Evolutionary conservation across 805 yeast genomes (phyloP), one percentile per base, ranked within the genome.

Genomic region (Trichomonascus vanleenenianus): DNA sequence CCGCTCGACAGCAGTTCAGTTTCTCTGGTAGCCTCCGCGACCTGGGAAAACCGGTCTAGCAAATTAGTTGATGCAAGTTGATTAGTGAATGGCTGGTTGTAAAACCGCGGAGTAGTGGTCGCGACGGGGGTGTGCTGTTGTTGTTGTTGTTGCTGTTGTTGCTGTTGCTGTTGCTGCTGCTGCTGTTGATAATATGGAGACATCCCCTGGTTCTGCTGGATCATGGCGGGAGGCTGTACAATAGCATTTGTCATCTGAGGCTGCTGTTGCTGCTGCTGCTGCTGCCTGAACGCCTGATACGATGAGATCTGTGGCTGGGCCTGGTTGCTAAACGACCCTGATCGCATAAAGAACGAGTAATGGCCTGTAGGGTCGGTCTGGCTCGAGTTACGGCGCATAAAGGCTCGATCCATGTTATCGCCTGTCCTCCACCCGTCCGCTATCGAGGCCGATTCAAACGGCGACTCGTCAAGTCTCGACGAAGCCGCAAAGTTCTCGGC

Each of bases 21-120:
- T 33, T 59, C 63, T n/a, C 63, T 45, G 3, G 64, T 60, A n/a
- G 59, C 59, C 27, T 60, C 64, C 2, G 56, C 61, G 8, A 60
- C 44, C 42, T 45, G 49, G 16, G 56, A 46, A 39, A 55, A 54
- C 19, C 59, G 43, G 4, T 54, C 56, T 10, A 49, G 43, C 20
- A 47, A 16, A 32, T 39, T 48, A 27, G 43, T 20, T 22, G 42
- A 33, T 12, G 34, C 38, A 8, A 11, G 9, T 11, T 30, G 18
- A 20, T 30, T 22, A 8, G 27, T 4, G 27, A 22, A 22, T 14
- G 32, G 38, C 34, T 34, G 48, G 27, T 30, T 3, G 43, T 12
- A 35, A 27, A 37, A 31, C 25, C 40, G 30, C n/a, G 20, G 39
- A 16, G 33, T 19, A 33, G 37, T 18, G 10, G 18, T 15, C 15